Conservation (phyloP, 495 filamentous ascomycete species). For the Tuber aestivum region DNA sequence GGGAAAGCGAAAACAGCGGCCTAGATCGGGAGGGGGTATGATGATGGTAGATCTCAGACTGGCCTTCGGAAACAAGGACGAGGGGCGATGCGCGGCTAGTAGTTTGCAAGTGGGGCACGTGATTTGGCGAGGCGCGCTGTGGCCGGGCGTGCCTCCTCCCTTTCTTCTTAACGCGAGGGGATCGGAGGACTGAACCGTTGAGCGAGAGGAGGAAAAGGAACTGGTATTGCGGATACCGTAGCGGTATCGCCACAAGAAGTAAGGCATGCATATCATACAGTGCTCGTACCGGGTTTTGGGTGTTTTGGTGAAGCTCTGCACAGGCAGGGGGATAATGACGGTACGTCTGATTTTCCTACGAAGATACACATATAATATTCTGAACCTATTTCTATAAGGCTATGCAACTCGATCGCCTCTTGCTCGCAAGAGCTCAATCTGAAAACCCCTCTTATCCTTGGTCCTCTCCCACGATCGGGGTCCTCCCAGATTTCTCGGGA, state of each 20-base stretch:
- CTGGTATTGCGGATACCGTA: background rate
- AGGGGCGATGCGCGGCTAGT: conserved; percentile 14
- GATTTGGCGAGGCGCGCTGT: conserved; percentile 27
- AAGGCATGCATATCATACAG: background rate
- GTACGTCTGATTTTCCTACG: background rate
- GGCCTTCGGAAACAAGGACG: conserved; percentile 6
- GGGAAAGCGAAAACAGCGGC: background rate
- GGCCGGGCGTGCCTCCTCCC: background rate
- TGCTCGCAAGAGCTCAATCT: background rate
- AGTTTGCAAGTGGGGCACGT: conserved; percentile 32
- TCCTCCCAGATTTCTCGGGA: background rate
- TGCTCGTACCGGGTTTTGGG: no score
- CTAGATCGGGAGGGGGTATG: background rate
- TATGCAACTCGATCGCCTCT: no score
- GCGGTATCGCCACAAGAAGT: background rate
- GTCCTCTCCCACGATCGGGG: no score
- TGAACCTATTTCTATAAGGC: background rate
- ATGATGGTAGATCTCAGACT: conserved; percentile 2
- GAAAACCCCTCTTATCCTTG: background rate
- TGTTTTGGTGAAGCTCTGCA: background rate
- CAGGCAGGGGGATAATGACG: background rate
- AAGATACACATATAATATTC: no score
- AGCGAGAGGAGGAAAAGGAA: background rate
- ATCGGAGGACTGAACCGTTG: background rate
- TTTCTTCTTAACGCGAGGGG: background rate